Evolutionary conservation across 2,329 filamentous ascomycete genomes (phyloP), one percentile per base, ranked within the genome.

Genomic region (Penicillium sp.): DNA sequence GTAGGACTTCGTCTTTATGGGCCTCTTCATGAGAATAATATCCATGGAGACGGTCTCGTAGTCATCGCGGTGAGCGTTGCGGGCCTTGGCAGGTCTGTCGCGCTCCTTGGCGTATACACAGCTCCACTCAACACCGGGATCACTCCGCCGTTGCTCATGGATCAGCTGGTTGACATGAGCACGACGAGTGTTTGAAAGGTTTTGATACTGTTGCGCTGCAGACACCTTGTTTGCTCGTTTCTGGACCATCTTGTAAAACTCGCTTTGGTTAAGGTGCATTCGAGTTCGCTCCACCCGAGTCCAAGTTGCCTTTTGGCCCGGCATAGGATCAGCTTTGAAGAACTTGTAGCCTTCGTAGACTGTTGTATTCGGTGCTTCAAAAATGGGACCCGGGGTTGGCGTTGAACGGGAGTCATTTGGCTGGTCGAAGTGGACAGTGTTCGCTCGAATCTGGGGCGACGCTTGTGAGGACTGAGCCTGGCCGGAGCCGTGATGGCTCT

Each of bases 291-390:
- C 64, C 8, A 62, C 65, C 5, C 63, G 58, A 9, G 45, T 63
- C 71, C 70, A 73, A 28, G 55, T 65, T 44, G 64, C 51, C 40
- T 64, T 63, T 38, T 65, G 60, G 10, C 66, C 66, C n/a, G 64
- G 53, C 18, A 51, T 48, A 10, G 64, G 56, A 13, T 66, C 61
- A 14, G 68, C 69, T 46, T 68, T 68, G 57, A 62, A 65, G 44
- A 73, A 66, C n/a, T 63, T 69, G 53, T 66, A 74, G 2, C 71
- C 69, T 48, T 69, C 69, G 20, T 68, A 68, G 14, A 55, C 44
- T 4, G 56, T 54, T 7, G 49, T 24, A 16, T 51, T 52, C 13
- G 58, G 42, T 24, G 54, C 50, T 13, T 51, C 55, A 7, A 11
- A 10, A 20, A 31, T 5, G 4, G 5, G 22, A 2, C 16, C 7